Evolutionary conservation across 495 filamentous ascomycete species (phyloP).

Genomic region (Daldinia caldariorum): DNA sequence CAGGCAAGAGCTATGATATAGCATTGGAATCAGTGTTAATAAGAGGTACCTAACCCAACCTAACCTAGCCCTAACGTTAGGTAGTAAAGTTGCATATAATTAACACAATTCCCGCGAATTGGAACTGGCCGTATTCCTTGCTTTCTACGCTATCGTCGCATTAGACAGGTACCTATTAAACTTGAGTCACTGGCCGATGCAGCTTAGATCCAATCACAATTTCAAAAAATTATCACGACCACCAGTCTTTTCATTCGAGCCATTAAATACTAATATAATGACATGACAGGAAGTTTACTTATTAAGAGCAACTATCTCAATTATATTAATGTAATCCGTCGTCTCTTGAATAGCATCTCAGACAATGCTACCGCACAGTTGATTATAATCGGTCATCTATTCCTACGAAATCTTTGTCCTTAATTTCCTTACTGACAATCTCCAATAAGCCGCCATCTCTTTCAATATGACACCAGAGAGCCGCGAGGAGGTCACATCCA

Average conservation of each 20-base stretch:
- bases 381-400: not conserved
- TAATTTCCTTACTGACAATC: too few species aligned
- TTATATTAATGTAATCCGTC: not conserved
- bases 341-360: not conserved
- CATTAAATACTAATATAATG: not conserved
- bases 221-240: conserved; percentile 18
- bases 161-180: not conserved
- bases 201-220: conserved; percentile 12
- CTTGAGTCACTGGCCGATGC: conserved; percentile 38
- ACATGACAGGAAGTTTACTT: not conserved
- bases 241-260: not conserved
- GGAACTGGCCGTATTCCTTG: conserved; percentile 5
- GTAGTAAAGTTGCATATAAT: not conserved
- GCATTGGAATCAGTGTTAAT: too few species aligned
- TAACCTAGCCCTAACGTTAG: too few species aligned
- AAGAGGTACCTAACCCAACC: too few species aligned
- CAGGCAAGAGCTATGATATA: not conserved
- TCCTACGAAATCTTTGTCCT: too few species aligned
- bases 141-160: conserved; percentile 1
- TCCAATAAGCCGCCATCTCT: not conserved
- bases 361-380: not conserved
- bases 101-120: not conserved
- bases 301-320: not conserved
- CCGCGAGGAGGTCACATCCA: conserved; percentile 37
- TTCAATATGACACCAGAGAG: conserved; percentile 30